Evolutionary conservation across 805 yeast genomes (phyloP), one percentile per base, ranked within the genome.

Genomic region (Yamadazyma laniorum): DNA sequence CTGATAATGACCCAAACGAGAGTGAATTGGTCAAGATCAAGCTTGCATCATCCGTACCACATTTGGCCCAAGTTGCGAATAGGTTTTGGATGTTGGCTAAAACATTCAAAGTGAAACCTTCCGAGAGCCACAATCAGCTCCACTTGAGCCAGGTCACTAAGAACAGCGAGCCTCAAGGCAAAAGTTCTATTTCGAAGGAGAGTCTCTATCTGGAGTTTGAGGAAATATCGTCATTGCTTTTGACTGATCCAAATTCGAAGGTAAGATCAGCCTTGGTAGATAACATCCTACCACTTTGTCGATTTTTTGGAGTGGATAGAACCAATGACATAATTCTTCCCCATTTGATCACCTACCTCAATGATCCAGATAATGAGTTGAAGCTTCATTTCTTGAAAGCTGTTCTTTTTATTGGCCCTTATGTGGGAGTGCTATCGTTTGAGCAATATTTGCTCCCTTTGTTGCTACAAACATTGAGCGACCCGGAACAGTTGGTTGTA

Each of bases 361-460:
- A 93, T 58, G 96, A 90, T 53, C 72, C 79, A 39, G 79, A 80
- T 51, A 65, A 82, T 0, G 73, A 78, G 15, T 65, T 93, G 16
- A 69, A 95, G 42, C 63, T 85, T 19, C 79, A 81, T 4, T 81
- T 93, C 50, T 80, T 91, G 25, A 74, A 79, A 29, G 72, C 88
- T 6, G 76, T 90, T 8, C 72, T 88, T 1, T 79, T 82, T 1
- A 68, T 93, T 7, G 84, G 95, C 0, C 77, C 89, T 3, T 83
- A 79, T 53, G 79, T 90, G 12, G 99, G 99, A 0, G 77, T 81
- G 0, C 71, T 85, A 0, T 77, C 93, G 26, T 67, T 93, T 39
- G 96, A 91, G 50, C 95, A 88, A 49, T 93, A 90, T 52, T 77
- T 93, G 14, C 63, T 89, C 18, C 99, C 99, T 0, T 61, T 93